These are phyloP conservation scores for Suillus subalutaceus DNA, from an alignment of 768 basidiomycete genomes.

Conservation along the genomic window DNA sequence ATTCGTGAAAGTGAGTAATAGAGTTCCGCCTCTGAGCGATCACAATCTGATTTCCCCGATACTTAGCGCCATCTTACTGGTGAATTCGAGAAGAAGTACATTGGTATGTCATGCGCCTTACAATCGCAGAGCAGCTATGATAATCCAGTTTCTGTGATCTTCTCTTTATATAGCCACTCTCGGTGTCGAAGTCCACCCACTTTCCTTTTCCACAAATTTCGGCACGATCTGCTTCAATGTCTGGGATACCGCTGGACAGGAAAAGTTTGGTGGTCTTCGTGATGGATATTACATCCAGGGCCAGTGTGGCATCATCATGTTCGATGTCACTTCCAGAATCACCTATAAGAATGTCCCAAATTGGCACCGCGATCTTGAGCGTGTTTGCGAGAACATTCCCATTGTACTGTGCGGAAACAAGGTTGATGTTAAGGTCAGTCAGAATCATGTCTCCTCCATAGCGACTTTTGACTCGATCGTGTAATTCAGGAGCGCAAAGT, in stretches of 20 bases:
- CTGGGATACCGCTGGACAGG: slow-evolving; percentile 99
- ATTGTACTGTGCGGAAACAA: slow-evolving; percentile 99
- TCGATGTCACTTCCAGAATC: slow-evolving; percentile 98
- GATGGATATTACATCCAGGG: slow-evolving; percentile 98
- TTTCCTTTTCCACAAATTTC: slow-evolving; percentile 96
- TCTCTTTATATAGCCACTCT: slow-evolving; percentile 75
- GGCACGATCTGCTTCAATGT: slow-evolving; percentile 99
- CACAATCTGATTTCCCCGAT: slow-evolving; percentile 55
- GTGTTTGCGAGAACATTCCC: slow-evolving; percentile 99
- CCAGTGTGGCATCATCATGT: slow-evolving; percentile 99
- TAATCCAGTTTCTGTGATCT: slow-evolving; percentile 15
- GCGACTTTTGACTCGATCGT: slow-evolving; percentile 14
- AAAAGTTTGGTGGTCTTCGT: slow-evolving; percentile 98
- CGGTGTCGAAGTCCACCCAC: slow-evolving; percentile 98
- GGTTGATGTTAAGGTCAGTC: slow-evolving; percentile 94
- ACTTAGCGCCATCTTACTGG: slow-evolving; percentile 94
- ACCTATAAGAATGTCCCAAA: slow-evolving; percentile 99
- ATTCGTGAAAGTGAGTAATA: slow-evolving; percentile 82
- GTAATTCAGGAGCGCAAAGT: slow-evolving; percentile 92
- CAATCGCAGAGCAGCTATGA: slow-evolving; percentile 18
- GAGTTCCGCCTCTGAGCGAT: slow-evolving; percentile 39
- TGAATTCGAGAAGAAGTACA: slow-evolving; percentile 99
- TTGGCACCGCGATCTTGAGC: slow-evolving; percentile 99
- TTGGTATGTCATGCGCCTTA: slow-evolving; percentile 59
- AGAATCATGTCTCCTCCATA: neutral